Conservation (phyloP, 306 rosid species). For the Begonia peltatifolia region DNA sequence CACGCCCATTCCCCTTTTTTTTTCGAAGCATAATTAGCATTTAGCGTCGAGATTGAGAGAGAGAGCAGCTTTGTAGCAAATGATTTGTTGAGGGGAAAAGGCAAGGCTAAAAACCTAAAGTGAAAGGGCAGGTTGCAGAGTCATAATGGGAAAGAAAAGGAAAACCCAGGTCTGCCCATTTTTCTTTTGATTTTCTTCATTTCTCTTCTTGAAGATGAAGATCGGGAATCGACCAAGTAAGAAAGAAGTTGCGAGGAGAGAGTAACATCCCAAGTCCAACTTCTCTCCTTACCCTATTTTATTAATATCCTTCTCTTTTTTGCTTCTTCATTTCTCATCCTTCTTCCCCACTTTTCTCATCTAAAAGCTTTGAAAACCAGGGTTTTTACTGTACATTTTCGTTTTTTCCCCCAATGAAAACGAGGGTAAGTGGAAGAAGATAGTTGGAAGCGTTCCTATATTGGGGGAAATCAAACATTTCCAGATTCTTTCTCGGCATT, state of each 20-base stretch:
- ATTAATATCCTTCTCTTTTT: too few species aligned
- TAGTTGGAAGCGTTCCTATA: slow-evolving; percentile 1
- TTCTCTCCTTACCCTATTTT: too few species aligned
- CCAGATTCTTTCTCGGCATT: slow-evolving; percentile 14
- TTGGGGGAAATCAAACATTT: slow-evolving; percentile 7
- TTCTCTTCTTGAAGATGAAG: slow-evolving; percentile 8
- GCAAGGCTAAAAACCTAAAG: slow-evolving; percentile 19
- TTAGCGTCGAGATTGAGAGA: slow-evolving; percentile 9
- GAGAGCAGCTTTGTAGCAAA: slow-evolving; percentile 25
- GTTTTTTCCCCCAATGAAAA: slow-evolving; percentile 17
- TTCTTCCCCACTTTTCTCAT: slow-evolving; percentile 2
- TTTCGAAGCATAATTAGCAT: slow-evolving; percentile 15
- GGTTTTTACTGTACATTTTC: slow-evolving; percentile 21
- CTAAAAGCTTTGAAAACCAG: slow-evolving; percentile 10
- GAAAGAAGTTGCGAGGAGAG: slow-evolving; percentile 15
- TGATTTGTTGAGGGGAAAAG: slow-evolving; percentile 48
- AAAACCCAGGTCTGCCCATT: slow-evolving; percentile 9
- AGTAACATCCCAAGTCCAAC: slow-evolving; percentile 6
- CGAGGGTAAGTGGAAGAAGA: slow-evolving; percentile 20
- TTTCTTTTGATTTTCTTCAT: slow-evolving; percentile 14
- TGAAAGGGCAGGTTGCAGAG: slow-evolving; percentile 26
- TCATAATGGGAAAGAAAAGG: slow-evolving; percentile 25
- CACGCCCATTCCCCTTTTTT: neutral
- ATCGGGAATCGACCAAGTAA: slow-evolving; percentile 9
- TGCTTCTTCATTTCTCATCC: slow-evolving; percentile 13